Conservation (phyloP, 2,329 filamentous ascomycete species). For the Penicillium brevicompactum region DNA sequence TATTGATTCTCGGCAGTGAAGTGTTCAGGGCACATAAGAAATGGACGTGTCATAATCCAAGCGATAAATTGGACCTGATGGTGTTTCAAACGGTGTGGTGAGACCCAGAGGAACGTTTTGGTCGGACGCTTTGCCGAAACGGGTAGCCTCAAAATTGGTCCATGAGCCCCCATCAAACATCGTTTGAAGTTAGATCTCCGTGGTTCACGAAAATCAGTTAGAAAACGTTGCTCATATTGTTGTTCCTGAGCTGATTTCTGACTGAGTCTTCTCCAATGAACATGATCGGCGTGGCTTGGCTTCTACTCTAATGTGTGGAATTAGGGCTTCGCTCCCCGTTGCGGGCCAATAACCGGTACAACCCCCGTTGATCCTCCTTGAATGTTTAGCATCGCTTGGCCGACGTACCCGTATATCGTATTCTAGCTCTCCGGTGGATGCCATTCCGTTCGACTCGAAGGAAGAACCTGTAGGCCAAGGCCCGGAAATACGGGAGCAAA, state of each 20-base stretch:
- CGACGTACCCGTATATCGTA: no score
- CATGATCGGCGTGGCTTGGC: not conserved
- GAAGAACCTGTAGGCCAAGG: no score
- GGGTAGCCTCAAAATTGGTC: slow-evolving; percentile 1
- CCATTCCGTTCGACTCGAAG: no score
- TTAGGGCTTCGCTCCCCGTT: no score
- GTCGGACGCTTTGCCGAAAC: not conserved
- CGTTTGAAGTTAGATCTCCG: not conserved
- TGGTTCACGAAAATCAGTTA: not conserved
- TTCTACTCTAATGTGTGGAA: not conserved
- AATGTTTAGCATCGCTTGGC: no score
- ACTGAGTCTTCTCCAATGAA: not conserved
- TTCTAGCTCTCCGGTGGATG: no score
- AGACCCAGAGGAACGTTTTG: not conserved
- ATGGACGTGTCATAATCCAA: not conserved
- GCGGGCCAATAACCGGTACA: no score
- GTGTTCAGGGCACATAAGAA: not conserved
- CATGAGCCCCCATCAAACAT: not conserved
- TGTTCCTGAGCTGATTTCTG: not conserved
- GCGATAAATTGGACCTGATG: not conserved
- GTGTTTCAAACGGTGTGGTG: not conserved
- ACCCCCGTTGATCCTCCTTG: no score
- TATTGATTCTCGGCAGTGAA: not conserved
- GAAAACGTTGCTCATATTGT: not conserved
- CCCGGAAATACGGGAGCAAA: no score